Evolutionary conservation across 345 rosid species (phyloP), one percentile per base, ranked within the genome.

Genomic region (Salix suchowensis): DNA sequence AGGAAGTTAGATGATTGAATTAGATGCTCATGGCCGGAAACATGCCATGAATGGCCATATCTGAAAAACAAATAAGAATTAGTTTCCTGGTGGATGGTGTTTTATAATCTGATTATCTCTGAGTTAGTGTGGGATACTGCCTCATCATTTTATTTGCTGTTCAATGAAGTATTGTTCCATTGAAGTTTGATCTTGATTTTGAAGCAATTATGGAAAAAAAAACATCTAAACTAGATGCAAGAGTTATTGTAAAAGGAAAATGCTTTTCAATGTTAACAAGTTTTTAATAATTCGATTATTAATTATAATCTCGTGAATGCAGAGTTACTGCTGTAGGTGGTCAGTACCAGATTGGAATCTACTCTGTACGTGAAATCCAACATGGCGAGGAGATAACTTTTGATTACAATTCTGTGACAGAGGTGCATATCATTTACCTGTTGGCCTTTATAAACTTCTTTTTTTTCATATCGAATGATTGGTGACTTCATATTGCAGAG

Each of bases 321-420:
- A 96, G 99, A 83, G 99, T 96, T 79, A 96, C 99, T 80, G 98
- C 99, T 46, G 99, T 96, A 23, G 95, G 84, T 88, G 99, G 99
- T 78, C 95, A 90, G 72, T 96, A 96, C 82, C 99, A 94, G 87
- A 96, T 96, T 84, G 99, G 99, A 64, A 96, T 96, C 70, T 96
- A 96, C 65, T 79, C 95, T 44, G 87, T 92, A 16, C 92, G 96
- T 30, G 83, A 84, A 80, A 94, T 96, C 85, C 97, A 85, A 78
- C 80, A 82, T 77, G 98, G 97, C 40, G 98, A 96, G 84, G 99
- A 96, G 91, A 91, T 96, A 74, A 94, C 99, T 34, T 96, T 96
- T 77, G 99, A 96, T 84, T 96, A 96, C 80, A 94, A 96, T 80
- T 96, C 99, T 52, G 98, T 96, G 65, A 96, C 99, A 68, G 99